phyloP scores from a whole-genome alignment of 495 filamentous ascomycete genomes.

The Xylaria palmicola region DNA sequence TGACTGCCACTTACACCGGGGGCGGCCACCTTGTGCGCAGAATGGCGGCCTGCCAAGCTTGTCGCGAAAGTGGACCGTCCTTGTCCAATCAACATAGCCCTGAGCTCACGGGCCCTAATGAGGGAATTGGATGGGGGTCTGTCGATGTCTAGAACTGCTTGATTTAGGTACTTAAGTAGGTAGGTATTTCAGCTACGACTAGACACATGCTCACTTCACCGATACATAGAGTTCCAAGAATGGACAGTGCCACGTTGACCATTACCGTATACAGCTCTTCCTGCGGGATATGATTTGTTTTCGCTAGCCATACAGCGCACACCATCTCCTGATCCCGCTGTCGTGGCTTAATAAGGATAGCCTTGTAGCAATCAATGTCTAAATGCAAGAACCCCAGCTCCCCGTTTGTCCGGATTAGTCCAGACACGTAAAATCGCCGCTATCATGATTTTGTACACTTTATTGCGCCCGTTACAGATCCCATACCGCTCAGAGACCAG shows the following conservation, averaged over 20 bases:
- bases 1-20: slow-evolving; percentile 5
- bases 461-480: not conserved
- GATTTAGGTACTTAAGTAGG: not conserved
- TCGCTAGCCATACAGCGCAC: not conserved
- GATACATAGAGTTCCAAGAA: not conserved
- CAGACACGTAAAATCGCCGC: not conserved
- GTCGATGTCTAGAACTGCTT: not conserved
- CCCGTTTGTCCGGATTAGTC: not conserved
- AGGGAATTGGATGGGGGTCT: not conserved
- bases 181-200: too few species aligned
- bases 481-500: slow-evolving; percentile 22
- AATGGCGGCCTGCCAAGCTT: slow-evolving; percentile 1
- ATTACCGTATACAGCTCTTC: slow-evolving; percentile 3
- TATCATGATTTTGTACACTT: slow-evolving; percentile 13
- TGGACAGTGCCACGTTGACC: not conserved
- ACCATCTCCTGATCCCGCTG: not conserved
- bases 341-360: slow-evolving; percentile 2
- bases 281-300: not conserved
- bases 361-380: not conserved
- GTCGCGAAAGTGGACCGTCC: not conserved
- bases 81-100: slow-evolving; percentile 1
- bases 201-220: not conserved
- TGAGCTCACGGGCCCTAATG: not conserved
- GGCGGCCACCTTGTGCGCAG: not conserved
- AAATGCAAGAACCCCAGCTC: slow-evolving; percentile 2